These are phyloP conservation scores for Debaryomyces nepalensis DNA, from an alignment of 1,139 yeast genomes.

Conservation along the genomic window DNA sequence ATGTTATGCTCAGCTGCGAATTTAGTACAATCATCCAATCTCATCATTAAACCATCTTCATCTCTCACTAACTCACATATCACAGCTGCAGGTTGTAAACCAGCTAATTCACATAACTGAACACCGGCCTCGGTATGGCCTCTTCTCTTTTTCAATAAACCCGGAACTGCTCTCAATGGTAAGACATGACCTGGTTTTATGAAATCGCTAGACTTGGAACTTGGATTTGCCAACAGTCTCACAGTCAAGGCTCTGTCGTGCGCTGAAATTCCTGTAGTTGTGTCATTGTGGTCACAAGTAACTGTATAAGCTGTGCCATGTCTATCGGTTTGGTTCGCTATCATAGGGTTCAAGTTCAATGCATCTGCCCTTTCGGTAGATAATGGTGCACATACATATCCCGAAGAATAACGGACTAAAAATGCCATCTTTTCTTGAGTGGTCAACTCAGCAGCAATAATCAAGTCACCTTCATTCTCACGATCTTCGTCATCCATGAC, in stretches of 20 bases:
- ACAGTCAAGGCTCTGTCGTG: slow-evolving; percentile 91
- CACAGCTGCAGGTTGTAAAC: slow-evolving; percentile 84
- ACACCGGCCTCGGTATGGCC: slow-evolving; percentile 99
- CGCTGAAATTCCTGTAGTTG: slow-evolving; percentile 98
- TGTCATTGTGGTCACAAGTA: slow-evolving; percentile 85
- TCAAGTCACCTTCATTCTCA: slow-evolving; percentile 97
- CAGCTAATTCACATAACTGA: slow-evolving; percentile 78
- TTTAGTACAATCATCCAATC: slow-evolving; percentile 80
- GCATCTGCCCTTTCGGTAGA: slow-evolving; percentile 77
- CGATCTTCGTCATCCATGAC: slow-evolving; percentile 96
- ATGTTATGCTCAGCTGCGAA: slow-evolving; percentile 68
- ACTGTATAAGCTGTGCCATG: slow-evolving; percentile 98
- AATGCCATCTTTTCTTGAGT: slow-evolving; percentile 94
- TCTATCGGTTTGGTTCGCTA: slow-evolving; percentile 68
- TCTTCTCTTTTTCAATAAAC: slow-evolving; percentile 77
- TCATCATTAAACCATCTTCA: slow-evolving; percentile 94
- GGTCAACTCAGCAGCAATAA: slow-evolving; percentile 82
- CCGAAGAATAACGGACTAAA: slow-evolving; percentile 84
- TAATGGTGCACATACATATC: slow-evolving; percentile 93
- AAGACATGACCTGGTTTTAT: slow-evolving; percentile 92
- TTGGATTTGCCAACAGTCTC: slow-evolving; percentile 65
- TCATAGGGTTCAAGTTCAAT: slow-evolving; percentile 81
- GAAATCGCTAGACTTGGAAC: slow-evolving; percentile 63
- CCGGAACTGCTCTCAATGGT: slow-evolving; percentile 90
- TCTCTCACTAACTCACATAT: slow-evolving; percentile 95